phyloP scores from a whole-genome alignment of 495 filamentous ascomycete species.

The Aspergillus asperescens region DNA sequence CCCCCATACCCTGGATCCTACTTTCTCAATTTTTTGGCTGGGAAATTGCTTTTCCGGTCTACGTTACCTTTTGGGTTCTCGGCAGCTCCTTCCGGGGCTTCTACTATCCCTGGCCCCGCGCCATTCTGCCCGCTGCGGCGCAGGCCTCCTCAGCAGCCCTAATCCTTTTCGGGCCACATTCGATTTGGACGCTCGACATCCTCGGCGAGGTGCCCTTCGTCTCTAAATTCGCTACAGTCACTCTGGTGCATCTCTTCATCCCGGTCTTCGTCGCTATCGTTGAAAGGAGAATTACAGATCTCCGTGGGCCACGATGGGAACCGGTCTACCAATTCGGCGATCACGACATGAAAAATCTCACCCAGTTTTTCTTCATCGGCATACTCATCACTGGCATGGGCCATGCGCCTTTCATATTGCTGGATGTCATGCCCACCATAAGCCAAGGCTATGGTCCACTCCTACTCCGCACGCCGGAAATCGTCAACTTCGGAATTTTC shows the following conservation, averaged over 20 bases:
- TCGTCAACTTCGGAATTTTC: neutral
- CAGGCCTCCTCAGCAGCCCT: slow-evolving; percentile 5
- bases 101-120: slow-evolving; percentile 18
- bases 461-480: neutral
- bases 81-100: slow-evolving; percentile 6
- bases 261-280: neutral
- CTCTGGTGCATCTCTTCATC: neutral
- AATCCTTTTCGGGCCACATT: neutral
- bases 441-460: neutral
- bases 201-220: neutral
- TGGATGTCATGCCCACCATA: neutral
- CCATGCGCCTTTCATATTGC: neutral
- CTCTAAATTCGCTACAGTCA: neutral
- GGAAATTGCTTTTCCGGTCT: slow-evolving; percentile 10
- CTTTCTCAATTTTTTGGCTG: slow-evolving; percentile 10
- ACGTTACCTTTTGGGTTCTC: slow-evolving; percentile 16
- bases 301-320: neutral
- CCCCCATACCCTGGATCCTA: slow-evolving; percentile 12
- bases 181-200: neutral
- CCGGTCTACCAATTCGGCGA: slow-evolving; percentile 2
- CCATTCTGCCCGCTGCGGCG: slow-evolving; percentile 9
- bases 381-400: neutral
- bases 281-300: neutral
- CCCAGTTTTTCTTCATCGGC: neutral
- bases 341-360: neutral